These are phyloP conservation scores for Cornus florida DNA, from an alignment of 148 eudicot genomes.

Conservation along the genomic window DNA sequence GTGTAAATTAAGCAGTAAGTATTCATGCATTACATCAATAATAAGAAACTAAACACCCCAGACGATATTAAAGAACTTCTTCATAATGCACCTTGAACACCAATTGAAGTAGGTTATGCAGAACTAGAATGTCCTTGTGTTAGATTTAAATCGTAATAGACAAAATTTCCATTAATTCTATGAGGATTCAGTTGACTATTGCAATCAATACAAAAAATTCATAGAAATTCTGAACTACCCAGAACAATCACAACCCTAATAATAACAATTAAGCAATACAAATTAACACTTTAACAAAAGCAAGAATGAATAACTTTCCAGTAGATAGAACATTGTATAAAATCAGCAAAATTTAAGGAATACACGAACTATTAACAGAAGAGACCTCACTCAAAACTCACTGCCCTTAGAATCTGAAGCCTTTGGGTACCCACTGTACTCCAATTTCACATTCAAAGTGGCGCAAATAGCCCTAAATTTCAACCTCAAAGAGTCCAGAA, in stretches of 20 bases:
- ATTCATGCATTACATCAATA: neutral
- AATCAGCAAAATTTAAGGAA: neutral
- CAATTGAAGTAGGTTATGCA: neutral
- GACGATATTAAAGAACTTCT: too few relatives aligned
- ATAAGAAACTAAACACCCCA: neutral
- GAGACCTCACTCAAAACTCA: slow-evolving; percentile 30
- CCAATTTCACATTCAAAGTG: slow-evolving; percentile 65
- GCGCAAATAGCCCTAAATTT: slow-evolving; percentile 72
- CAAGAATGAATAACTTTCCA: neutral
- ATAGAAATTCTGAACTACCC: neutral
- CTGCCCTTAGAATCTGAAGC: slow-evolving; percentile 37
- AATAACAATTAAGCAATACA: neutral
- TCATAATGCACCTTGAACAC: neutral
- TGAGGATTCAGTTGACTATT: neutral
- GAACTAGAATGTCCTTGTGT: neutral
- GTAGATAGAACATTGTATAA: neutral
- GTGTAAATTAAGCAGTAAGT: neutral
- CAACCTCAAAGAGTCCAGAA: slow-evolving; percentile 51
- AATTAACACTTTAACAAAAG: neutral
- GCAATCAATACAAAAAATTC: neutral
- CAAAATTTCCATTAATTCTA: neutral
- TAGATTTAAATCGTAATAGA: neutral
- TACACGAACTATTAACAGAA: neutral
- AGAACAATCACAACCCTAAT: slow-evolving; percentile 6
- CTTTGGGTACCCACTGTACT: slow-evolving; percentile 66